A percentile compares a stretch with the other conserved stretches of the same genome.
These are phyloP conservation scores for Candida koratica DNA, from an alignment of 805 yeast genomes.

Conservation along the genomic window DNA sequence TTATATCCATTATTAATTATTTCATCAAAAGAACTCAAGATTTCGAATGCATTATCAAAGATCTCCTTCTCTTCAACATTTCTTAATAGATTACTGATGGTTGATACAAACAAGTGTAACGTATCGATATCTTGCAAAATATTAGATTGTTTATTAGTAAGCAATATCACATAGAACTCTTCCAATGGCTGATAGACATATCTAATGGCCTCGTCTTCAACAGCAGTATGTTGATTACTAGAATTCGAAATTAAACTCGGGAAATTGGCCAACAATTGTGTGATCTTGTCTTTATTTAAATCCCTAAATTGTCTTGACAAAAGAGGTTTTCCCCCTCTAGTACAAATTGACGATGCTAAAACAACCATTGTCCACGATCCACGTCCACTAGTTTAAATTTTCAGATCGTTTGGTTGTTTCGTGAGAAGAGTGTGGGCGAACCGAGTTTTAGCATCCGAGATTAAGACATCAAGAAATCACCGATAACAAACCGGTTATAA, in stretches of 20 bases:
- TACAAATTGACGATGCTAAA: slow-evolving; percentile 90
- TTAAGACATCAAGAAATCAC: no score
- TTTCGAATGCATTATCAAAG: slow-evolving; percentile 79
- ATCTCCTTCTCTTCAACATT: slow-evolving; percentile 78
- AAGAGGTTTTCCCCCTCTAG: slow-evolving; percentile 89
- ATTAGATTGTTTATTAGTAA: slow-evolving; percentile 87
- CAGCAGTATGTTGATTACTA: slow-evolving; percentile 83
- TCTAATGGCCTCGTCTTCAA: slow-evolving; percentile 87
- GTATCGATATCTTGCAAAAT: slow-evolving; percentile 94
- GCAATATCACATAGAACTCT: slow-evolving; percentile 83
- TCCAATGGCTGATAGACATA: slow-evolving; percentile 96
- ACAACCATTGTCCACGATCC: slow-evolving; percentile 73
- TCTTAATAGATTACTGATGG: slow-evolving; percentile 70
- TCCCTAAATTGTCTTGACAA: slow-evolving; percentile 90
- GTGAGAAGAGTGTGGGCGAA: no score
- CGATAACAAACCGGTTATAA: no score
- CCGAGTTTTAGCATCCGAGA: no score
- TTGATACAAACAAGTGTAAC: slow-evolving; percentile 76
- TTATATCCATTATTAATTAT: slow-evolving; percentile 84
- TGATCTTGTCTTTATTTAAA: slow-evolving; percentile 76
- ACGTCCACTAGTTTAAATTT: no score
- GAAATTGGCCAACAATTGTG: slow-evolving; percentile 79
- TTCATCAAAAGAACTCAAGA: slow-evolving; percentile 90
- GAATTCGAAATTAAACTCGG: slow-evolving; percentile 72
- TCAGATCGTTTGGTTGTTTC: no score